These are phyloP conservation scores for Ricinus communis DNA, from an alignment of 345 rosid species.

Conservation along the genomic window DNA sequence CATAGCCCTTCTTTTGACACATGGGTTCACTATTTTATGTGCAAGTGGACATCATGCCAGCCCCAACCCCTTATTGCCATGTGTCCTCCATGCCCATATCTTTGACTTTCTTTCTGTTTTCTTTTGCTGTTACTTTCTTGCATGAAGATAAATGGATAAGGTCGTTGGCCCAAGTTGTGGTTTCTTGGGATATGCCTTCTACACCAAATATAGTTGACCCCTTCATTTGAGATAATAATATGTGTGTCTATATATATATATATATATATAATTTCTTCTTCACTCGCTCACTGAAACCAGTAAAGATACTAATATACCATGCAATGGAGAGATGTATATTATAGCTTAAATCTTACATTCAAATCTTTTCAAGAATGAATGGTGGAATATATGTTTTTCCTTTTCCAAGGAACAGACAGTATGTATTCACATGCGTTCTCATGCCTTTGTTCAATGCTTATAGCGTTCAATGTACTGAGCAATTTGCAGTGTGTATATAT, in stretches of 20 bases:
- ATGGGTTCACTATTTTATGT: conserved; percentile 1
- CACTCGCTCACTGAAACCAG: no score
- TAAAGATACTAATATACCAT: no score
- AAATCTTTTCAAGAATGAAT: conserved; percentile 33
- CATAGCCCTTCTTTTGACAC: no score
- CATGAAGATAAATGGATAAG: conserved; percentile 34
- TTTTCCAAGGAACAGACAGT: background rate
- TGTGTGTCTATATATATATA: no score
- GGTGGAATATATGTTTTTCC: conserved; percentile 26
- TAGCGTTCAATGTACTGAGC: conserved; percentile 1
- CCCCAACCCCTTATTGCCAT: conserved; percentile 31
- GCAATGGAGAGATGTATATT: conserved; percentile 22
- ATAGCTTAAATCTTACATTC: background rate
- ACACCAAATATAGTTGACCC: conserved; percentile 19
- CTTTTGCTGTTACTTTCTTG: conserved; percentile 6
- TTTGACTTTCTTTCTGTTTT: conserved; percentile 13
- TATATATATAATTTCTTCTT: no score
- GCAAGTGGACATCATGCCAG: conserved; percentile 27
- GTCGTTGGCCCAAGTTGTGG: conserved; percentile 27
- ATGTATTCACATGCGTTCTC: conserved; percentile 1
- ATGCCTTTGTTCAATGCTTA: background rate
- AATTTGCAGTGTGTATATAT: background rate
- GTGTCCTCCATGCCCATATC: conserved; percentile 17
- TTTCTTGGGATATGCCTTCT: conserved; percentile 13
- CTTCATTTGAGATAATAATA: no score